These are phyloP conservation scores for Akanthomyces dipterigenus DNA, from an alignment of 2,329 filamentous ascomycete genomes.

Conservation along the genomic window DNA sequence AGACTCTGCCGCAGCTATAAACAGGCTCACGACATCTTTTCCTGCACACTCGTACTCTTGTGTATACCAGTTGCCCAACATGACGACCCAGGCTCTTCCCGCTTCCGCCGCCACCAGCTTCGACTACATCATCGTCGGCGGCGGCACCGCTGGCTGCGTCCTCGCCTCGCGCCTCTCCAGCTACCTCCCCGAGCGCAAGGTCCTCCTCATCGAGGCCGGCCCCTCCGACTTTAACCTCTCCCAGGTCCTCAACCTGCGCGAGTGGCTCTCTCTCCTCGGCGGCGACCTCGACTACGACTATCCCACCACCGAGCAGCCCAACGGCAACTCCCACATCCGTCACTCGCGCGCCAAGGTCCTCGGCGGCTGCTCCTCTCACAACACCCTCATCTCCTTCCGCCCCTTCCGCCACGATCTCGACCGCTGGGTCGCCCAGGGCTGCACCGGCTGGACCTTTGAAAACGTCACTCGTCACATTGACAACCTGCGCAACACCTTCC, in stretches of 20 bases:
- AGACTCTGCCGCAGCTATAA: not conserved
- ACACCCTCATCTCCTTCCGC: conserved; percentile 87
- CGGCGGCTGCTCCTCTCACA: conserved; percentile 88
- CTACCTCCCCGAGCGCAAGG: conserved; percentile 74
- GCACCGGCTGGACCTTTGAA: conserved; percentile 80
- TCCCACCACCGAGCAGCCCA: conserved; percentile 81
- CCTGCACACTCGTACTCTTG: not conserved
- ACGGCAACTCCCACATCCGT: conserved; percentile 84
- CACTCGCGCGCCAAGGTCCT: conserved; percentile 90
- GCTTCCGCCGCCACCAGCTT: conserved; percentile 59
- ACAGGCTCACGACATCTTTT: not conserved
- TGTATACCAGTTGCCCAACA: conserved; percentile 27
- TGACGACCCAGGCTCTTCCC: conserved; percentile 64
- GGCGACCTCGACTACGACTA: conserved; percentile 91
- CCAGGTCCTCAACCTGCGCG: conserved; percentile 75
- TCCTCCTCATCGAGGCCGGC: conserved; percentile 80
- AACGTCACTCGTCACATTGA: conserved; percentile 76
- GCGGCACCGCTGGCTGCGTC: conserved; percentile 81
- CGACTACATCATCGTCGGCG: conserved; percentile 81
- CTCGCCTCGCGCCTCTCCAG: conserved; percentile 72
- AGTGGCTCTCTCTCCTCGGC: conserved; percentile 80
- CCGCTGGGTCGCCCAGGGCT: conserved; percentile 76
- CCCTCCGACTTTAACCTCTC: conserved; percentile 87
- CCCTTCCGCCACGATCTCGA: conserved; percentile 85
- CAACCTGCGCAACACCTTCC: conserved; percentile 82